Evolutionary conservation across 2,329 filamentous ascomycete species (phyloP), one percentile per base, ranked within the genome.

Genomic region (Pestalotiopsis fici): DNA sequence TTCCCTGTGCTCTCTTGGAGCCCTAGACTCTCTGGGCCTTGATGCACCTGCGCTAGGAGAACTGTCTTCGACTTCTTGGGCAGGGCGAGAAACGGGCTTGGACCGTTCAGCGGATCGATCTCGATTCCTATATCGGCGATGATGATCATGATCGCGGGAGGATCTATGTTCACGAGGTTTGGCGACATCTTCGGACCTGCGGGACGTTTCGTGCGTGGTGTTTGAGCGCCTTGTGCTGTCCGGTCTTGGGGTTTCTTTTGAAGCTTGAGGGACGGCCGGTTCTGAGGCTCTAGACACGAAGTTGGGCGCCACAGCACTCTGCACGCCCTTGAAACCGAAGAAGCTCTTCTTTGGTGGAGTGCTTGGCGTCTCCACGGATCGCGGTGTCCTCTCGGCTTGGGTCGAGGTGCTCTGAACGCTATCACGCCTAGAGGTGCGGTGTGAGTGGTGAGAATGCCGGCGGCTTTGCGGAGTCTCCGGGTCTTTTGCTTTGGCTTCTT

Each of bases 401-500:
- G 67, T 64, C 6, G 65, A 60, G 5, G 64, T 25, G 50, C 65
- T 66, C 5, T 64, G 47, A 3, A 61, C 23, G 56, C 67, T 66
- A 12, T 66, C 12, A 23, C 65, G 54, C 43, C 61, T 60, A 5
- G 65, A 65, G 61, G 59, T 59, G 59, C 67, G 59, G 25, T 64
- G 67, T 15, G 62, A 65, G 9, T 50, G 43, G 31, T 64, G 67
- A 60, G 57, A 60, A 13, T 59, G 59, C 18, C 60, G 67, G 25
- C 66, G 65, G 55, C 60, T 65, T n/a, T 28, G 47, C 13, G 65
- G 65, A 23, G 56, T 57, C 25, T 66, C 65, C 4, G 67, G 56
- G 13, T 66, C 67, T 47, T 68, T 68, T 25, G 28, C 65, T 18
- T 57, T 68, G 11, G 27, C 39, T 25, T 64, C 67, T 18, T 25